phyloP scores from a whole-genome alignment of 2,329 filamentous ascomycete species.

The Ascochyta clinopodiicola region DNA sequence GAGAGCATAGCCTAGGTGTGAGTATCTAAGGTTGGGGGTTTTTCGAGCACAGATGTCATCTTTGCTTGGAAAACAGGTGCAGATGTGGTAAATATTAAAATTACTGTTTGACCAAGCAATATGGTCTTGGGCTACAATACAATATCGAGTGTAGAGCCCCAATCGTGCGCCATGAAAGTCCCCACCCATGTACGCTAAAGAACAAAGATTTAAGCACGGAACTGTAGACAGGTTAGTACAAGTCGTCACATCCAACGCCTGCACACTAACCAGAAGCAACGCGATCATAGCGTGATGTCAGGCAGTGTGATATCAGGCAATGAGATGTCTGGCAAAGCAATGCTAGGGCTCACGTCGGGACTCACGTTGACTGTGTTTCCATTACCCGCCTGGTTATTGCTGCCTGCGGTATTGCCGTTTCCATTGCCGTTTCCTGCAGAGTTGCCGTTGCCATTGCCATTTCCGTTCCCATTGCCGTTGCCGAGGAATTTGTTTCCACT shows the following conservation, averaged over 20 bases:
- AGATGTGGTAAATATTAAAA: not conserved
- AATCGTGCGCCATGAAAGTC: not conserved
- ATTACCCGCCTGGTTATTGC: constrained; percentile 11
- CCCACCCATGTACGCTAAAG: not conserved
- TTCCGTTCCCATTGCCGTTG: constrained; percentile 4
- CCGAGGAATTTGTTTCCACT: constrained; percentile 11
- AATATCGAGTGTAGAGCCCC: not conserved
- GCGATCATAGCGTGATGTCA: constrained; percentile 1
- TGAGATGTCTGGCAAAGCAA: constrained; percentile 7
- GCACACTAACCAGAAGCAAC: constrained; percentile 4
- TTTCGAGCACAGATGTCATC: no score
- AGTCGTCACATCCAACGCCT: not conserved
- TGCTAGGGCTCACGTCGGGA: constrained; percentile 9
- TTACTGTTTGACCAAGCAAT: not conserved
- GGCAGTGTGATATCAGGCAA: constrained; percentile 4
- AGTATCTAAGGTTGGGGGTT: no score
- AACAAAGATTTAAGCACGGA: constrained; percentile 1
- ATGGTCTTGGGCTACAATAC: not conserved
- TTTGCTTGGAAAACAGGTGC: no score
- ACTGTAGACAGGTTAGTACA: not conserved
- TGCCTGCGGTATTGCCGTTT: constrained; percentile 16
- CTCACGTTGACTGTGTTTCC: constrained; percentile 23
- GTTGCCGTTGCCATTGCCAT: constrained; percentile 13
- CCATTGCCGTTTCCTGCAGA: constrained; percentile 11
- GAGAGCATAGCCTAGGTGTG: no score